A percentile compares a stretch with the other conserved stretches of the same genome.
Evolutionary conservation across 805 yeast genomes (phyloP).

Genomic region (Metschnikowia matae): DNA sequence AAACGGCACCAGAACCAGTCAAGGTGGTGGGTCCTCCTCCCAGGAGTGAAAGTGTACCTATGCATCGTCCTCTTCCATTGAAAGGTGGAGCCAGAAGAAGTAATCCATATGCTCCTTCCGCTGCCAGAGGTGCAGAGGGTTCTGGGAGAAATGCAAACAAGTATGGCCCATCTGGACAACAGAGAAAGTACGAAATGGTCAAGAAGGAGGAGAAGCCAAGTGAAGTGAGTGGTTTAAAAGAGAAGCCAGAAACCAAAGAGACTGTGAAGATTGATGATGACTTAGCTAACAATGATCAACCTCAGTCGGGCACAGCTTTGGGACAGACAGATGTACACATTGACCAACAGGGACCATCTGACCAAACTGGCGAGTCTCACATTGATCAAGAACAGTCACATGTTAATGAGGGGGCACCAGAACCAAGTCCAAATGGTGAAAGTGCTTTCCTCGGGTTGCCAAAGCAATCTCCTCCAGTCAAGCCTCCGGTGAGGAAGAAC

Average conservation of each 20-base stretch:
- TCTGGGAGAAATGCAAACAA: conserved; percentile 5
- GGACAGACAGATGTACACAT: too few relatives aligned
- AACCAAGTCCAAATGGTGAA: not conserved
- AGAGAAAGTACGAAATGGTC: conserved; percentile 6
- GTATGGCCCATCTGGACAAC: conserved; percentile 14
- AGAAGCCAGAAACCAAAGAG: not conserved
- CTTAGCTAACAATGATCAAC: too few relatives aligned
- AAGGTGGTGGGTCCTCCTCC: not conserved
- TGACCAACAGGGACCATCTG: too few relatives aligned
- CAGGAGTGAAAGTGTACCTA: not conserved
- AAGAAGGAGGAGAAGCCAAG: conserved; percentile 4
- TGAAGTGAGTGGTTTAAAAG: not conserved
- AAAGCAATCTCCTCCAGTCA: not conserved
- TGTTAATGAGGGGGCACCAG: not conserved
- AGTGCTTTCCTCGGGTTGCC: not conserved
- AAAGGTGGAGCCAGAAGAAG: conserved; percentile 2
- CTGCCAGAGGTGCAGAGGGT: conserved; percentile 12
- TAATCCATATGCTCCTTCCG: conserved; percentile 4
- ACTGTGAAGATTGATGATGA: not conserved
- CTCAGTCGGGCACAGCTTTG: too few relatives aligned
- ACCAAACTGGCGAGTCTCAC: not conserved
- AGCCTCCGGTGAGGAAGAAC: not conserved
- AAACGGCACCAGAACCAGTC: not conserved
- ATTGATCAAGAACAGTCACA: not conserved
- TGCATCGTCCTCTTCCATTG: not conserved